Percentiles rank a stretch among this genome's conserved stretches.
Evolutionary conservation across 2,329 filamentous ascomycete species (phyloP).

Genomic region (Cladosporium oxysporum): DNA sequence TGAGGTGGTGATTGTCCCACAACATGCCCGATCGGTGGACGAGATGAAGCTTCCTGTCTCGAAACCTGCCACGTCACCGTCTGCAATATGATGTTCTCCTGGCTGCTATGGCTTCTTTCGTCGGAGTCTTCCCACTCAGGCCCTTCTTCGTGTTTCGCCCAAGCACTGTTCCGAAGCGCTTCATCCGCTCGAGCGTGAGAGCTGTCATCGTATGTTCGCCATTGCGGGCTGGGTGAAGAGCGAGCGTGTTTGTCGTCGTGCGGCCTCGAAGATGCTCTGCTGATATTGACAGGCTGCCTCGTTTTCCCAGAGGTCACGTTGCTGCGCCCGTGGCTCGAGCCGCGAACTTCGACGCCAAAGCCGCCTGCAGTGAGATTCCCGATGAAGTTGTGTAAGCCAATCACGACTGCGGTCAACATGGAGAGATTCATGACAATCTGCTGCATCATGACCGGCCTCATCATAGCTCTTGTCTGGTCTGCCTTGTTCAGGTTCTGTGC

Average conservation of each 20-base stretch:
- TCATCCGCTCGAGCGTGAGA: not conserved
- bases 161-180: not conserved
- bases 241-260: not conserved
- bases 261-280: not conserved
- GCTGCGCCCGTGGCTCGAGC: not conserved
- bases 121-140: constrained; percentile 2
- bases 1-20: not conserved
- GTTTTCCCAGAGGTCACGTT: not conserved
- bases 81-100: constrained; percentile 14
- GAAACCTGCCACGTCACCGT: constrained; percentile 21
- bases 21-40: not conserved
- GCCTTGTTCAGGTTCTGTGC: not conserved
- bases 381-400: constrained; percentile 7
- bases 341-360: constrained; percentile 9
- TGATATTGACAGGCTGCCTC: not conserved
- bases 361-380: constrained; percentile 1
- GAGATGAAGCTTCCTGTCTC: not conserved
- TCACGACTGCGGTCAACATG: not conserved
- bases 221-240: not conserved
- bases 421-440: constrained; percentile 6
- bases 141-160: not conserved
- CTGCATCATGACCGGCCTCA: constrained; percentile 2
- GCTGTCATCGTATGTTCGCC: not conserved
- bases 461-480: constrained; percentile 9
- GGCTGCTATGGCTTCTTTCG: not conserved